Conservation (phyloP, 495 filamentous ascomycete genomes). For the Viridothelium virens region DNA sequence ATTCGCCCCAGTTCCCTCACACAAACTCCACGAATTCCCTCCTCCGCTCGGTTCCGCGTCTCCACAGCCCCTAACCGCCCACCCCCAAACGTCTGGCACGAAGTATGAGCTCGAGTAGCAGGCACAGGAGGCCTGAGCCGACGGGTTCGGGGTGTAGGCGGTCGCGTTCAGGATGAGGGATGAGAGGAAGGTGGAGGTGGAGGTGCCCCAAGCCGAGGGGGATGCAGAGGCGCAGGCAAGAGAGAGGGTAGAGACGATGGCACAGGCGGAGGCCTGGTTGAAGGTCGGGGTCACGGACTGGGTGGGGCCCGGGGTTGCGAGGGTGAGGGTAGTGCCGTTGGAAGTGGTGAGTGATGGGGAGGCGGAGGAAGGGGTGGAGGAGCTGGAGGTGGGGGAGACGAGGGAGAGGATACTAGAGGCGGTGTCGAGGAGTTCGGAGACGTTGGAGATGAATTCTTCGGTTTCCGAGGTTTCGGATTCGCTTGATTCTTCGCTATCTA, state of each 20-base stretch:
- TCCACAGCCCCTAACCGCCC: background rate
- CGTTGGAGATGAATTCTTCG: background rate
- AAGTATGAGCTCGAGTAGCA: background rate
- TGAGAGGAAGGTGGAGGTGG: background rate
- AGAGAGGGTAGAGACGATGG: background rate
- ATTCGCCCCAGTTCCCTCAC: background rate
- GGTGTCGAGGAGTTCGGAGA: background rate
- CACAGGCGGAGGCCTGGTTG: background rate
- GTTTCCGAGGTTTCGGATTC: background rate
- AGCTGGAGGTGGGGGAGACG: background rate
- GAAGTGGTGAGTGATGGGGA: background rate
- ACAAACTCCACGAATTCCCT: background rate
- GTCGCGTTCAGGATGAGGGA: background rate
- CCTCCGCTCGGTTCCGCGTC: background rate
- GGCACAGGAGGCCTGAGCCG: background rate
- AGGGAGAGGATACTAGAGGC: background rate
- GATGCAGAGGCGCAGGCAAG: background rate
- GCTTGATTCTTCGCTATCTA: no score
- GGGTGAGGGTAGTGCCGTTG: no score
- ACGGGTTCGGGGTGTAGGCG: background rate
- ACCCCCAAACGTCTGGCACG: background rate
- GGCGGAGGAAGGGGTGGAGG: background rate
- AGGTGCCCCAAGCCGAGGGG: background rate
- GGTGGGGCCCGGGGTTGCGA: no score
- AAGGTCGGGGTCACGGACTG: no score